Evolutionary conservation across 768 basidiomycete species (phyloP), one percentile per base, ranked within the genome.

Genomic region (Suillus paluster): DNA sequence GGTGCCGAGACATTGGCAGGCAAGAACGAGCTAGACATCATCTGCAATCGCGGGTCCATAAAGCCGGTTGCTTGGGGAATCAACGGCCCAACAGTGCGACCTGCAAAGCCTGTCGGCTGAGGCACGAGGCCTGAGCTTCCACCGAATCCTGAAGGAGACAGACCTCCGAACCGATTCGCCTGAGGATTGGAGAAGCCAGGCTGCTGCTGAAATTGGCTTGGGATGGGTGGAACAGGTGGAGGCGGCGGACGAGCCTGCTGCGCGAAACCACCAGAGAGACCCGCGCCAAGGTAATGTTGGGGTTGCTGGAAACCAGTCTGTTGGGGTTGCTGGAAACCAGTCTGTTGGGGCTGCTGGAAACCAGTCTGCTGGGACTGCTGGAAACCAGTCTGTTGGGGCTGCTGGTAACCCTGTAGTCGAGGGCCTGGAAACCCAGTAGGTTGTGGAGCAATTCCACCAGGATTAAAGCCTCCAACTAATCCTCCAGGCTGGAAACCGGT

Each of bases 11-110:
- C 75, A 66, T 87, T 91, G 57, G 85, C 79, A 14, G 97, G 96
- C 87, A 98, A 92, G 78, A 98, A 97, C 0, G 90, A 89, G 63
- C 78, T 91, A n/a, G 88, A 88, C 91, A 97, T 94, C 85, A 95
- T 88, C 72, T 86, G 86, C 55, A 96, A 78, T 21, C 94, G 80
- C 2, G 94, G 95, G 76, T 97, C 91, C 58, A 91, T 78, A 68
- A 84, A 92, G 23, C 94, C 94, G 7, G 94, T 95, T 58, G 82
- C 76, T 69, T 95, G 94, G 17, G 91, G 84, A 2, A 89, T 79
- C 56, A 94, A 82, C 8, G 83, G 81, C 68, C 75, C 55, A 59
- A 70, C 62, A 48, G 78, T 68, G 55, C 71, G 75, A 30, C 81
- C 82, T 15, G 76, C 78, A 67, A 86, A 91, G 1, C 91, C 88